These are phyloP conservation scores for Apiospora phragmitis DNA, from an alignment of 2,329 filamentous ascomycete species.

Conservation along the genomic window DNA sequence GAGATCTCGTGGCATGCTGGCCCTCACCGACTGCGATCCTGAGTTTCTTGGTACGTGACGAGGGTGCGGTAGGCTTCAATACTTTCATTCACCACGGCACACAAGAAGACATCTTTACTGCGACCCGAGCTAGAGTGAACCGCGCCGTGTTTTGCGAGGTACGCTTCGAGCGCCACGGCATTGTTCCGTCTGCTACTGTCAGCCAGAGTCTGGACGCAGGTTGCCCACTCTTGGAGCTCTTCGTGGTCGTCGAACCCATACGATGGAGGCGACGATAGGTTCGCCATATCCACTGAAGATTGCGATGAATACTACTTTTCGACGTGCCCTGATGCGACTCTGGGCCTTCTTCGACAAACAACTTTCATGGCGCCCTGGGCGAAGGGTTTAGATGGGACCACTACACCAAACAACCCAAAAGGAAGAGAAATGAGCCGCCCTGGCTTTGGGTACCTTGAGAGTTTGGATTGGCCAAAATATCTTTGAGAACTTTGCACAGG, in stretches of 20 bases:
- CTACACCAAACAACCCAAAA: neutral
- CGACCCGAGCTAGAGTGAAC: neutral
- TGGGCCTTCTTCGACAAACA: neutral
- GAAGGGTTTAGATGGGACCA: neutral
- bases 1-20: neutral
- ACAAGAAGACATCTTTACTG: neutral
- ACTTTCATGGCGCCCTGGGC: neutral
- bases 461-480: neutral
- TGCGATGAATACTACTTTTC: neutral
- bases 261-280: neutral
- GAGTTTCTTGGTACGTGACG: neutral
- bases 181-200: neutral
- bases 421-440: neutral
- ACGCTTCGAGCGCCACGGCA: neutral
- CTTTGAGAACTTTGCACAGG: neutral
- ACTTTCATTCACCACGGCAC: neutral
- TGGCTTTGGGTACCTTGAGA: neutral
- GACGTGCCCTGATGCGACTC: neutral
- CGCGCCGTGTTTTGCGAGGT: neutral
- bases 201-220: neutral
- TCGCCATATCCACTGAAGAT: neutral
- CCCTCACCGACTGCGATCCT: neutral
- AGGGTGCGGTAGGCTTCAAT: neutral
- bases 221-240: neutral
- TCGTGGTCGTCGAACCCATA: neutral